Evolutionary conservation across 2,329 filamentous ascomycete genomes (phyloP).

Genomic region (Cercospora sojina): DNA sequence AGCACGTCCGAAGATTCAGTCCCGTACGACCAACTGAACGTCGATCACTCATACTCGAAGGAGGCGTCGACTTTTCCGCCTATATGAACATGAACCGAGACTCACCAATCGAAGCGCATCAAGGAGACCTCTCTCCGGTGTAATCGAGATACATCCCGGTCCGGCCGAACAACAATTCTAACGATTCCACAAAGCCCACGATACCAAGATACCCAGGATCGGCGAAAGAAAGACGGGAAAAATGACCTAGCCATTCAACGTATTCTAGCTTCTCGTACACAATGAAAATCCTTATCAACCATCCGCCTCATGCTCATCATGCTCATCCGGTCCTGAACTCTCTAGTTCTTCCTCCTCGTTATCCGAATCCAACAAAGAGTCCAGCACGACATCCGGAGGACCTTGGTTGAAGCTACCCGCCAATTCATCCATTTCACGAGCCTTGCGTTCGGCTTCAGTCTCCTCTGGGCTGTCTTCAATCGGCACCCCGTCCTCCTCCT

Average conservation of each 20-base stretch:
- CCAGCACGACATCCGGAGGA: neutral
- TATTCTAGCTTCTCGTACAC: neutral
- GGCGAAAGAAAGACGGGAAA: neutral
- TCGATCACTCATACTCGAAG: constrained; percentile 5
- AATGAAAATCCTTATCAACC: neutral
- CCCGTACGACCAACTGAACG: constrained; percentile 1
- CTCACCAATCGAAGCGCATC: neutral
- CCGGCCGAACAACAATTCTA: neutral
- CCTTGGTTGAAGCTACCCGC: neutral
- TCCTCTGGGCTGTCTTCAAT: neutral
- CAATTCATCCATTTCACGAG: neutral
- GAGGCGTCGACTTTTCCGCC: neutral
- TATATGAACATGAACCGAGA: neutral
- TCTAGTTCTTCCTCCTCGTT: neutral
- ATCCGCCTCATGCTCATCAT: neutral
- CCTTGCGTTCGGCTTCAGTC: neutral
- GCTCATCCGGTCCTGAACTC: neutral
- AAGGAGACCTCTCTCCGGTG: neutral
- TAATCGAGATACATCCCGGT: neutral
- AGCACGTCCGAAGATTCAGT: constrained; percentile 5
- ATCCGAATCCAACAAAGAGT: neutral
- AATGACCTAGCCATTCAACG: neutral
- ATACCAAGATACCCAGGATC: neutral
- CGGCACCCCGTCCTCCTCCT: neutral
- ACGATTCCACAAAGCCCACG: neutral